These are phyloP conservation scores for Poa pratensis DNA, from an alignment of 176 grass and related monocot species.

Conservation along the genomic window DNA sequence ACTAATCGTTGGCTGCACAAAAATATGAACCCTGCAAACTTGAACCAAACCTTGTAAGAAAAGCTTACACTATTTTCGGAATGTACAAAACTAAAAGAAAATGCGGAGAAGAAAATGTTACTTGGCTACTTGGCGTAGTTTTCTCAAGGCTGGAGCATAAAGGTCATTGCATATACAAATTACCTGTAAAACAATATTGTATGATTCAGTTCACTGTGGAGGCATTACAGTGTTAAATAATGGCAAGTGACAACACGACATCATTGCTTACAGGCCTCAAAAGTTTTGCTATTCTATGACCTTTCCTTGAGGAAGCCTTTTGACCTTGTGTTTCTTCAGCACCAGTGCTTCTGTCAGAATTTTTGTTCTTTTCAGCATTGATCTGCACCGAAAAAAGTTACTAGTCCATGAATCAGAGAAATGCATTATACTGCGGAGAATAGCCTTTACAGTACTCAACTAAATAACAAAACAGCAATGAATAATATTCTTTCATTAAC, in stretches of 20 bases:
- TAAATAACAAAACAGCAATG: background rate
- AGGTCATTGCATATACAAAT: constrained; percentile 99
- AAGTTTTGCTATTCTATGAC: constrained; percentile 68
- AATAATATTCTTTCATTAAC: background rate
- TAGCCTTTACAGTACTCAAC: constrained; percentile 2
- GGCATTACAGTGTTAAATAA: constrained; percentile 24
- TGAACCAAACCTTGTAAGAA: constrained; percentile 43
- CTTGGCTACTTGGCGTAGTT: constrained; percentile 97
- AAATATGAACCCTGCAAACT: constrained; percentile 87
- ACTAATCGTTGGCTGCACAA: constrained; percentile 82
- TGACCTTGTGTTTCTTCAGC: constrained; percentile 48
- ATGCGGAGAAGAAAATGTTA: constrained; percentile 50
- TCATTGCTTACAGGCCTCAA: constrained; percentile 77
- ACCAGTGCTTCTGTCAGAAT: constrained; percentile 53
- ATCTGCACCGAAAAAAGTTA: constrained; percentile 52
- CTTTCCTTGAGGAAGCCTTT: constrained; percentile 72
- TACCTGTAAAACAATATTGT: constrained; percentile 56
- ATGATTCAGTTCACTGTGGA: constrained; percentile 30
- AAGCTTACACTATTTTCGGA: constrained; percentile 11
- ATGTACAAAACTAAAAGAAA: constrained; percentile 17
- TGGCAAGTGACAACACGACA: constrained; percentile 5
- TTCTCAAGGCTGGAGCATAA: constrained; percentile 94
- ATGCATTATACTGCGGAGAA: constrained; percentile 28
- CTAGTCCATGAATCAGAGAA: constrained; percentile 5
- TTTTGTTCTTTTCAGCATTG: constrained; percentile 76